Evolutionary conservation across 352 stramenopile species (phyloP).

Genomic region (Aphanomyces euteiches): DNA sequence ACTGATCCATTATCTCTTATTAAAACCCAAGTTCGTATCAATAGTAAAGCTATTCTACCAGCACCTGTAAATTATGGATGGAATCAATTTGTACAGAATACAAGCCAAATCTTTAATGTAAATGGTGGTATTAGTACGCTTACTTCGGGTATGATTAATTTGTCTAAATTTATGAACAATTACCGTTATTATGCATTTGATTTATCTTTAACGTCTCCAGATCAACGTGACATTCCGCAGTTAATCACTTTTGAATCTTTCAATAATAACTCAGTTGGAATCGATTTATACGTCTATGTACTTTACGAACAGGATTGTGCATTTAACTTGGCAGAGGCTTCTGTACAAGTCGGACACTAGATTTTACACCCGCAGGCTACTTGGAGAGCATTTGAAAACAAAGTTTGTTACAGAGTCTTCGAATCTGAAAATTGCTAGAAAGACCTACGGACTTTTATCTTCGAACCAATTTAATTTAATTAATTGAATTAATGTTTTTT

Average conservation of each 20-base stretch:
- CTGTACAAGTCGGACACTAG: conserved; percentile 1
- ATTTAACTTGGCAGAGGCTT: conserved; percentile 1
- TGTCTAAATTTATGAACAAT: conserved; percentile 20
- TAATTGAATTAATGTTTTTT: conserved; percentile 22
- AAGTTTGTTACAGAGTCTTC: no score
- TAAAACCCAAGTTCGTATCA: conserved; percentile 18
- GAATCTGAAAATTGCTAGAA: conserved; percentile 17
- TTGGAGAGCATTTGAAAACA: background rate
- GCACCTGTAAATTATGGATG: conserved; percentile 10
- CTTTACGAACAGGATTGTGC: conserved; percentile 4
- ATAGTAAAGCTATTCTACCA: conserved; percentile 17
- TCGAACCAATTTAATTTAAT: background rate
- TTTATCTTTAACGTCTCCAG: conserved; percentile 12
- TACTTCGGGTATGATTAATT: conserved; percentile 17
- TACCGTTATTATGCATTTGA: conserved; percentile 17
- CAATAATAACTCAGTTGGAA: conserved; percentile 4
- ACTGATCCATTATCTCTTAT: conserved; percentile 19
- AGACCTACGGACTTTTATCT: background rate
- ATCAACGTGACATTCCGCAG: conserved; percentile 5
- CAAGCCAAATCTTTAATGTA: conserved; percentile 10
- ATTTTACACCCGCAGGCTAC: background rate
- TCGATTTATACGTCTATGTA: conserved; percentile 6
- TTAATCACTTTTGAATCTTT: conserved; percentile 14
- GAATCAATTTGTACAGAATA: conserved; percentile 17
- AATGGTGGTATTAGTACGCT: conserved; percentile 15